Conservation (phyloP, 2,329 filamentous ascomycete species). For the Ophiocordyceps camponoti-saundersi region DNA sequence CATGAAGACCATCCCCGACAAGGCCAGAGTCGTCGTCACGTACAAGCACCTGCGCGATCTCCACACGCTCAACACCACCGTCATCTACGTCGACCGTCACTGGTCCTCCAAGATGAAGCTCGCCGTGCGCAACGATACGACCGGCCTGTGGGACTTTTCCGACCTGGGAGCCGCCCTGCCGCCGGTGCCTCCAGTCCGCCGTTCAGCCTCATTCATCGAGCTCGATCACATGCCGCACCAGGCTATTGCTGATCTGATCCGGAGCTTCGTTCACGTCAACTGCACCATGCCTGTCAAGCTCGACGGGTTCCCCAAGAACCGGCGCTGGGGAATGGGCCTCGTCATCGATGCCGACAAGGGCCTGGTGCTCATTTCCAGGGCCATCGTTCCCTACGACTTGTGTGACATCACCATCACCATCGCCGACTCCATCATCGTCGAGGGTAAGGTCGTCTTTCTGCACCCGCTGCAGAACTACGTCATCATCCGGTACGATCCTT, state of each 20-base stretch:
- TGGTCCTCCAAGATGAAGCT: conserved; percentile 93
- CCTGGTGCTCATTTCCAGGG: conserved; percentile 81
- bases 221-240: conserved; percentile 77
- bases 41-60: conserved; percentile 93
- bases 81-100: conserved; percentile 84
- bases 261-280: conserved; percentile 85
- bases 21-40: conserved; percentile 73
- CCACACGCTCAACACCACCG: conserved; percentile 84
- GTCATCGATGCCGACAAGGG: conserved; percentile 97
- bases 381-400: conserved; percentile 88
- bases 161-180: conserved; percentile 71
- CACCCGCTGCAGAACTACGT: conserved; percentile 95
- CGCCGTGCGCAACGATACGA: conserved; percentile 75
- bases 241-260: conserved; percentile 81
- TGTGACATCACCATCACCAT: conserved; percentile 95
- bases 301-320: conserved; percentile 90
- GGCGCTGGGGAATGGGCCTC: conserved; percentile 87
- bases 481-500: conserved; percentile 86
- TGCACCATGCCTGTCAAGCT: conserved; percentile 92
- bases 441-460: conserved; percentile 87
- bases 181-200: conserved; percentile 50
- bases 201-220: conserved; percentile 80
- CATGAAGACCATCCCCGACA: conserved; percentile 71
- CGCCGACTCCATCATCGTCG: conserved; percentile 87
- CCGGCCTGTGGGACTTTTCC: conserved; percentile 87